Conservation (phyloP, 257 asterid species). For the Misopates orontium region DNA sequence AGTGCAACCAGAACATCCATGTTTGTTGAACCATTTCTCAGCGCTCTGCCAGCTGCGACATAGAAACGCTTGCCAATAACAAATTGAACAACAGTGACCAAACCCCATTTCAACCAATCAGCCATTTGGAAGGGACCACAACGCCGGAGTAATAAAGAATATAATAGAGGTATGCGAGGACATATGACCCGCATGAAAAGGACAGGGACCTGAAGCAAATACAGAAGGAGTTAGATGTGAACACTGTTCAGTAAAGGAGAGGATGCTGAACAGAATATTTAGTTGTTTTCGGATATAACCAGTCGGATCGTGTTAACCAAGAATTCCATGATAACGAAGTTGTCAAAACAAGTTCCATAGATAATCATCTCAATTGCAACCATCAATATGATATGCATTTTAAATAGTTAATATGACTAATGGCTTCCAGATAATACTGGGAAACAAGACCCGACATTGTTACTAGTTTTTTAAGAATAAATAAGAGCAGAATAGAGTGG, state of each 20-base stretch:
- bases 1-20: slow-evolving; percentile 97
- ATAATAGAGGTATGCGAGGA: slow-evolving; percentile 85
- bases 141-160: slow-evolving; percentile 74
- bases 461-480: slow-evolving; percentile 11
- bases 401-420: background rate
- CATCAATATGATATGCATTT: background rate
- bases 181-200: slow-evolving; percentile 85
- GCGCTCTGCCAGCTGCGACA: slow-evolving; percentile 96
- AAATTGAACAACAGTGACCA: slow-evolving; percentile 86
- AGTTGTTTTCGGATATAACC: background rate
- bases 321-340: slow-evolving; percentile 5
- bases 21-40: slow-evolving; percentile 92
- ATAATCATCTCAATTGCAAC: too few relatives aligned
- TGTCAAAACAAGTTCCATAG: slow-evolving; percentile 16
- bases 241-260: slow-evolving; percentile 10
- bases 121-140: slow-evolving; percentile 99
- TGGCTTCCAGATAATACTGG: slow-evolving; percentile 6
- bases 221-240: slow-evolving; percentile 25
- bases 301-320: background rate
- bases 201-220: slow-evolving; percentile 76
- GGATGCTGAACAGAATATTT: slow-evolving; percentile 14
- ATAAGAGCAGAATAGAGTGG: slow-evolving; percentile 23
- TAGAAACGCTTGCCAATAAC: slow-evolving; percentile 94
- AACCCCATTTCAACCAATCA: slow-evolving; percentile 95
- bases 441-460: slow-evolving; percentile 14